These are phyloP conservation scores for bread wheat (Triticum aestivum) DNA, from an alignment of 176 grass and related monocot species.

Conservation along the genomic window DNA sequence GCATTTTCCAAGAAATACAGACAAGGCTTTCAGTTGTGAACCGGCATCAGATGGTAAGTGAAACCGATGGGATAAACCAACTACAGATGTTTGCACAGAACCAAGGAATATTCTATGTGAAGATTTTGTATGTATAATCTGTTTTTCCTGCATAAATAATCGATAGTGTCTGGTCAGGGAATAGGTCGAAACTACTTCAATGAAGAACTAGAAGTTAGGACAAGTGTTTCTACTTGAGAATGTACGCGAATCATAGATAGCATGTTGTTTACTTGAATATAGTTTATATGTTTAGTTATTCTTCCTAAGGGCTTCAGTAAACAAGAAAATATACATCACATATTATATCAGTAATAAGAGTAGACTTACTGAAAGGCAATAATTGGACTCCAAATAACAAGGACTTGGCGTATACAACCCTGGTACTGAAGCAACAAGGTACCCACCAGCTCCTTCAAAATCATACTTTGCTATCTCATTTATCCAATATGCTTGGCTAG, in stretches of 20 bases:
- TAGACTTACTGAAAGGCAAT: slow-evolving; percentile 67
- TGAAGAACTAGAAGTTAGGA: neutral
- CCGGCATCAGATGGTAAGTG: slow-evolving; percentile 53
- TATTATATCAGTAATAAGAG: slow-evolving; percentile 5
- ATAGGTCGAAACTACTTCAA: neutral
- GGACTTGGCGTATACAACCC: slow-evolving; percentile 59
- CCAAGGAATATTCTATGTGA: slow-evolving; percentile 46
- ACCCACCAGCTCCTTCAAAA: slow-evolving; percentile 61
- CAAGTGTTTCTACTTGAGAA: slow-evolving; percentile 11
- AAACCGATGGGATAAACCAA: slow-evolving; percentile 85
- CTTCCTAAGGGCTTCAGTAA: neutral
- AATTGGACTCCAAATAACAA: slow-evolving; percentile 49
- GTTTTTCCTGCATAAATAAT: slow-evolving; percentile 50
- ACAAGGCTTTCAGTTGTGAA: slow-evolving; percentile 59
- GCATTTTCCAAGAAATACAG: slow-evolving; percentile 70
- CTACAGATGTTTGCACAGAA: slow-evolving; percentile 78
- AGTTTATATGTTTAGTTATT: slow-evolving; percentile 9
- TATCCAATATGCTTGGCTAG: slow-evolving; percentile 78
- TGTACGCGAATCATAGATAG: slow-evolving; percentile 7
- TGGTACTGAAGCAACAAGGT: slow-evolving; percentile 76
- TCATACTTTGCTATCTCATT: slow-evolving; percentile 74
- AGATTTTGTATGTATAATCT: slow-evolving; percentile 43
- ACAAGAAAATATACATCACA: neutral
- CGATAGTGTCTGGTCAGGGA: neutral
- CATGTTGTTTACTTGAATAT: neutral